Percentiles rank a stretch among this genome's conserved stretches.
These are phyloP conservation scores for Plasmodium vivax DNA, from an alignment of 169 alveolate species.

Conservation along the genomic window DNA sequence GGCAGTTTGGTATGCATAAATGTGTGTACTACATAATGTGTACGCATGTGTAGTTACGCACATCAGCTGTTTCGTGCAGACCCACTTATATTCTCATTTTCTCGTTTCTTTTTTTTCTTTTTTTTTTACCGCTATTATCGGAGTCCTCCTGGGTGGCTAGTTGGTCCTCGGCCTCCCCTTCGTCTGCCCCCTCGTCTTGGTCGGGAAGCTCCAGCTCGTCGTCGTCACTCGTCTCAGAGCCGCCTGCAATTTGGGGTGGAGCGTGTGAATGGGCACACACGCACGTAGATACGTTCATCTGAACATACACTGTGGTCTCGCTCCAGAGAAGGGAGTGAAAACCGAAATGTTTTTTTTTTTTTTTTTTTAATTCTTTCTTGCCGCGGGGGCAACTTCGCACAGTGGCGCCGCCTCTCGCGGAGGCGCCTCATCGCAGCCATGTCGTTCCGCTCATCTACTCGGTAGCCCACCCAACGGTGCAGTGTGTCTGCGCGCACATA, in stretches of 20 bases:
- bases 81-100: not conserved
- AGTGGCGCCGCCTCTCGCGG: not conserved
- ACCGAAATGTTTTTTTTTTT: not conserved
- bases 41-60: not conserved
- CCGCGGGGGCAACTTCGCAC: not conserved
- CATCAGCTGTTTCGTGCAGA: not conserved
- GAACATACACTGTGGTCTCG: not conserved
- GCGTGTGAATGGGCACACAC: not conserved
- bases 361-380: not conserved
- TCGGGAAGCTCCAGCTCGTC: not conserved
- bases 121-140: not conserved
- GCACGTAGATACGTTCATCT: not conserved
- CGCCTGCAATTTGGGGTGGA: not conserved
- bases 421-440: not conserved
- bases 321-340: not conserved
- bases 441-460: not conserved
- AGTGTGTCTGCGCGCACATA: not conserved
- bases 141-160: not conserved
- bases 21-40: not conserved
- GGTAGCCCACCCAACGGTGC: not conserved
- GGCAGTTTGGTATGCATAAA: not conserved
- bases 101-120: not conserved
- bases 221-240: not conserved
- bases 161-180: not conserved
- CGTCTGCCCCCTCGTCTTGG: not conserved